These are phyloP conservation scores for Rhizophagus clarus DNA, from an alignment of 192 early-diverging fungal genomes.

Conservation along the genomic window DNA sequence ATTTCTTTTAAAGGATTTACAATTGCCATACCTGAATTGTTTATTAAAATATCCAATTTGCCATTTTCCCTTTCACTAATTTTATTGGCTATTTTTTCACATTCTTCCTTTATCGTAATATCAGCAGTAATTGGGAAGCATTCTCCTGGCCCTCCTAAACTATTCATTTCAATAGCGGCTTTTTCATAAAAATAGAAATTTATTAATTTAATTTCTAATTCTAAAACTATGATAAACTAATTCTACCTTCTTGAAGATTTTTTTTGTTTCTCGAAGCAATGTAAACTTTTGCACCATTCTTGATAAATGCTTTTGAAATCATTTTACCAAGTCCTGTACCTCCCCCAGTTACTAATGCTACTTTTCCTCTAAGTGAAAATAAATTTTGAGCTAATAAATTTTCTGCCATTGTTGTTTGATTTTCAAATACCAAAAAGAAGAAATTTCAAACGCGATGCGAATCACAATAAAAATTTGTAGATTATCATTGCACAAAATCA, in stretches of 20 bases:
- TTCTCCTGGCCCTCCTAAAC: slow-evolving; percentile 58
- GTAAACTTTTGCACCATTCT: slow-evolving; percentile 88
- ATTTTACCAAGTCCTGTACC: slow-evolving; percentile 53
- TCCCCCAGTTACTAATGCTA: slow-evolving; percentile 81
- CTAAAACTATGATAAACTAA: not conserved
- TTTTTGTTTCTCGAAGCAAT: slow-evolving; percentile 73
- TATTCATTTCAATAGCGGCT: slow-evolving; percentile 63
- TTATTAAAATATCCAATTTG: slow-evolving; percentile 85
- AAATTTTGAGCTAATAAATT: slow-evolving; percentile 34
- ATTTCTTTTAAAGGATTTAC: not conserved
- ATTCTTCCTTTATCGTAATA: slow-evolving; percentile 42
- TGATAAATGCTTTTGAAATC: slow-evolving; percentile 74
- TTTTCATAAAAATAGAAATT: slow-evolving; percentile 37
- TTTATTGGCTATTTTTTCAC: slow-evolving; percentile 46
- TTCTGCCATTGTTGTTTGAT: not conserved
- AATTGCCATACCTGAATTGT: slow-evolving; percentile 72
- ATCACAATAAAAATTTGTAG: too few relatives aligned
- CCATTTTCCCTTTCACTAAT: slow-evolving; percentile 36
- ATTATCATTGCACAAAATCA: too few relatives aligned
- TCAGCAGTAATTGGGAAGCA: slow-evolving; percentile 72
- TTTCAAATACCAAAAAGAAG: too few relatives aligned
- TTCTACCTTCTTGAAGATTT: not conserved
- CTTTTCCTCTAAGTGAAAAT: slow-evolving; percentile 74
- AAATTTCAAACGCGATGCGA: too few relatives aligned
- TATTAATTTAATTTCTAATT: not conserved